Evolutionary conservation across 2,329 filamentous ascomycete species (phyloP), one percentile per base, ranked within the genome.

Genomic region (Phaeosphaeria sp.): DNA sequence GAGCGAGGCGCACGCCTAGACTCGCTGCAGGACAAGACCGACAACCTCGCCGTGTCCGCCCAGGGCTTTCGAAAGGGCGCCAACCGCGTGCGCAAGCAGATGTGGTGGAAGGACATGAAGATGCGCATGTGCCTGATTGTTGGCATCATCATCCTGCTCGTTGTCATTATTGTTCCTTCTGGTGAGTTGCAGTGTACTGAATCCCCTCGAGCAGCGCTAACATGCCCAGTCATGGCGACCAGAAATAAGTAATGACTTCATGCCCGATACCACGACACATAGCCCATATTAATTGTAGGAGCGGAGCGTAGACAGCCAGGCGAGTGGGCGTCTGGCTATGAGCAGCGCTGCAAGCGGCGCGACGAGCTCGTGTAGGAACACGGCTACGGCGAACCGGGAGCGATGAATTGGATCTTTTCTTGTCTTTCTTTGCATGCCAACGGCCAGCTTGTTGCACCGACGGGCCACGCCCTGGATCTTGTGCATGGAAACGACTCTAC

Each of bases 21-120:
- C 78, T 89, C 89, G 49, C 87, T 97, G 61, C 91, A 96, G 82
- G 91, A 95, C 79, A 96, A 97, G 86, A 97, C 91, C 66, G 81
- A 97, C 82, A 96, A 96, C 81, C 86, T 99, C 68, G 93, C 93
- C 59, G 88, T 90, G 63, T 97, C 93, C 36, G 94, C 95, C 58
- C 93, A 97, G 79, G 93, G 92, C 63, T 99, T 99, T 87, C 92
- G 93, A 74, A 90, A 93, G 68, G 94, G 95, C 65, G 95, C 96
- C 80, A 99, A 98, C 84, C 86, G 92, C 72, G 94, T 99, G 70
- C 89, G 95, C 79, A 83, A 83, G 80, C 89, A 96, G 81, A 98
- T 98, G 94, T 98, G 94, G 94, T 98, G 93, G 94, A 98, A 98
- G 87, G 94, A 98, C 77, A 96, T 97, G 92, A 98, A 98, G 88